A percentile compares a stretch with the other conserved stretches of the same genome.
Conservation (phyloP, 1,284 basidiomycete genomes). For the Taiwanofungus camphoratus region DNA sequence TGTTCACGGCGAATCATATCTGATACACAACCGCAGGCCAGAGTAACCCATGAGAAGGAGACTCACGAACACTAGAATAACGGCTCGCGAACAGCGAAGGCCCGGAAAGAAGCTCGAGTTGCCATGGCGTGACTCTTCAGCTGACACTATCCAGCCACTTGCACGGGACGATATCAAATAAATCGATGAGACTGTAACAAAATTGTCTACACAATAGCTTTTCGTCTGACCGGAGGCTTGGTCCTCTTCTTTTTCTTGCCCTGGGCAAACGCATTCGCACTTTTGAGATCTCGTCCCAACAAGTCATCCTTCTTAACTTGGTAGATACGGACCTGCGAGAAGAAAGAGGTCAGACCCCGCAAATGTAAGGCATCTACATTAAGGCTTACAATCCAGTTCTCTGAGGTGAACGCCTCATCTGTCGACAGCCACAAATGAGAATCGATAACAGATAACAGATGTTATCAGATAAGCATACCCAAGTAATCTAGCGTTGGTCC, state of each 20-base stretch:
- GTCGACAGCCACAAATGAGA: slow-evolving; percentile 4
- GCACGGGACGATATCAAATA: neutral
- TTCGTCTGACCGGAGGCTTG: slow-evolving; percentile 58
- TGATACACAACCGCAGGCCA: neutral
- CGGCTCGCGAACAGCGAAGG: neutral
- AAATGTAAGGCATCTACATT: slow-evolving; percentile 1
- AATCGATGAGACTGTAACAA: neutral
- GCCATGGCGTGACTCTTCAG: neutral
- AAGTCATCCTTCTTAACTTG: slow-evolving; percentile 93
- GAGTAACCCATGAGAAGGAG: neutral
- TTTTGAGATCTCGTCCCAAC: slow-evolving; percentile 84
- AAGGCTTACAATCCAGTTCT: slow-evolving; percentile 92
- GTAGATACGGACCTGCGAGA: slow-evolving; percentile 80
- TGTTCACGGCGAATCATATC: neutral
- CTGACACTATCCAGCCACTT: neutral
- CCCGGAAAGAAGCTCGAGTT: neutral
- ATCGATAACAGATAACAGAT: slow-evolving; percentile 13
- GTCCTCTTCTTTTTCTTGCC: slow-evolving; percentile 85
- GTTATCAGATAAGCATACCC: slow-evolving; percentile 42
- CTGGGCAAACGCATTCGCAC: slow-evolving; percentile 76
- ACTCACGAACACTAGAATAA: neutral
- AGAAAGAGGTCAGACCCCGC: slow-evolving; percentile 5
- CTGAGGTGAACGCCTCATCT: slow-evolving; percentile 96
- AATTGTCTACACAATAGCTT: slow-evolving; percentile 34
- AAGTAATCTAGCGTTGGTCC: slow-evolving; percentile 86